These are phyloP conservation scores for Mycosphaerella sp. DNA, from an alignment of 2,329 filamentous ascomycete species.

Conservation along the genomic window DNA sequence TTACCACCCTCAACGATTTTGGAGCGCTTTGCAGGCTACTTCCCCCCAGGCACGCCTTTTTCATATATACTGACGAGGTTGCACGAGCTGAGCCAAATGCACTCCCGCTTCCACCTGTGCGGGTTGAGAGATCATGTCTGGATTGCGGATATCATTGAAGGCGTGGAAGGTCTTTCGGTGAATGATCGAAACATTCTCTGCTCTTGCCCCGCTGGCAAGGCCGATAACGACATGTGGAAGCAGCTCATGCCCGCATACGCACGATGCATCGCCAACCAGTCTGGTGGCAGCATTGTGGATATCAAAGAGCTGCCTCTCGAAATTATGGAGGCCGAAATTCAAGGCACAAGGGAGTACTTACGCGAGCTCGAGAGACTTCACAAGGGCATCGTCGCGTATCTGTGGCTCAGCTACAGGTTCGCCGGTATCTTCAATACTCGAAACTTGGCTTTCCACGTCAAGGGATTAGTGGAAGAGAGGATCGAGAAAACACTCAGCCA, in stretches of 20 bases:
- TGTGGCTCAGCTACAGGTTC: slow-evolving; percentile 91
- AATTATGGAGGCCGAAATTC: slow-evolving; percentile 55
- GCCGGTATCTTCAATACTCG: slow-evolving; percentile 71
- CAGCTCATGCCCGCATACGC: slow-evolving; percentile 59
- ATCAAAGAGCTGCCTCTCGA: slow-evolving; percentile 67
- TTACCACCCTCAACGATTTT: slow-evolving; percentile 65
- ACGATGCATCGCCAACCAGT: slow-evolving; percentile 60
- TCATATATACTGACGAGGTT: slow-evolving; percentile 74
- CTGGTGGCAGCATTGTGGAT: slow-evolving; percentile 62
- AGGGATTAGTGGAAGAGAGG: slow-evolving; percentile 66
- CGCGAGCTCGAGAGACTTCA: slow-evolving; percentile 69
- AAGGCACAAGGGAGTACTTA: slow-evolving; percentile 53
- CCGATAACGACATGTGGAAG: slow-evolving; percentile 42
- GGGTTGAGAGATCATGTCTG: slow-evolving; percentile 55
- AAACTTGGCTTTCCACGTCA: slow-evolving; percentile 70
- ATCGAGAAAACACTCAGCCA: slow-evolving; percentile 60
- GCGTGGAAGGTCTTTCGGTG: slow-evolving; percentile 59
- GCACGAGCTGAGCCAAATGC: slow-evolving; percentile 59
- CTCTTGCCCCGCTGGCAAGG: slow-evolving; percentile 59
- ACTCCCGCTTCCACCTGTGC: slow-evolving; percentile 65
- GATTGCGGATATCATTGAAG: slow-evolving; percentile 69
- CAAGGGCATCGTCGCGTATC: slow-evolving; percentile 73
- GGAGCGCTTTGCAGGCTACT: slow-evolving; percentile 72
- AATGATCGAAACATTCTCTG: slow-evolving; percentile 71
- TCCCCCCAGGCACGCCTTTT: slow-evolving; percentile 73